These are phyloP conservation scores for Backusella macrospora DNA, from an alignment of 192 early-diverging fungal genomes.

Conservation along the genomic window DNA sequence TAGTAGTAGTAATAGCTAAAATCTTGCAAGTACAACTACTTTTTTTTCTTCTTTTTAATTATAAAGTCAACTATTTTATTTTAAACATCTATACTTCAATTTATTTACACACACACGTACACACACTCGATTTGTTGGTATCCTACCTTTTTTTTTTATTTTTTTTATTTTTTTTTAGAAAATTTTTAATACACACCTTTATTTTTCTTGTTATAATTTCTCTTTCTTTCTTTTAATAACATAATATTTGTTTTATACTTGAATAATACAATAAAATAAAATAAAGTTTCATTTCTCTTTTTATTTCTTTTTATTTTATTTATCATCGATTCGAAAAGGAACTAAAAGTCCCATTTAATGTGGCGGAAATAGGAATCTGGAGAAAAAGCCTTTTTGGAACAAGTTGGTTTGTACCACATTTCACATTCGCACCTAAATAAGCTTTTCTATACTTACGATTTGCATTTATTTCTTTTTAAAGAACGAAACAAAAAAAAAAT, in stretches of 20 bases:
- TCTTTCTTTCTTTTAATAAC: background rate
- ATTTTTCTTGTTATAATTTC: background rate
- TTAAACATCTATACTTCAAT: conserved; percentile 9
- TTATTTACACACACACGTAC: background rate
- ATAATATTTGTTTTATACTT: background rate
- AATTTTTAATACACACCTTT: background rate
- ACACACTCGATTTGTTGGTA: background rate
- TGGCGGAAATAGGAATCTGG: conserved; percentile 9
- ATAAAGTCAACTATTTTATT: conserved; percentile 20
- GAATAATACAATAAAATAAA: background rate
- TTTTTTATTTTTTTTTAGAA: conserved; percentile 3
- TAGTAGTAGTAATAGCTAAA: background rate
- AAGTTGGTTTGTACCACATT: background rate
- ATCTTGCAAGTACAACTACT: conserved; percentile 7
- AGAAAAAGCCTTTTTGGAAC: background rate
- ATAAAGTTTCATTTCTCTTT: background rate
- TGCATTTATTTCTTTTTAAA: too few species aligned
- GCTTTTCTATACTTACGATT: too few species aligned
- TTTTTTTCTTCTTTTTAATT: conserved; percentile 9
- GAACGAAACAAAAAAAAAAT: too few species aligned
- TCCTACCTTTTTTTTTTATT: too few species aligned
- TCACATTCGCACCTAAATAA: too few species aligned
- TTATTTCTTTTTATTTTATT: too few species aligned
- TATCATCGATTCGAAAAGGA: background rate
- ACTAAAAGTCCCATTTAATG: conserved; percentile 10